Evolutionary conservation across 768 basidiomycete genomes (phyloP), one percentile per base, ranked within the genome.

Genomic region (Tephrocybe rancida): DNA sequence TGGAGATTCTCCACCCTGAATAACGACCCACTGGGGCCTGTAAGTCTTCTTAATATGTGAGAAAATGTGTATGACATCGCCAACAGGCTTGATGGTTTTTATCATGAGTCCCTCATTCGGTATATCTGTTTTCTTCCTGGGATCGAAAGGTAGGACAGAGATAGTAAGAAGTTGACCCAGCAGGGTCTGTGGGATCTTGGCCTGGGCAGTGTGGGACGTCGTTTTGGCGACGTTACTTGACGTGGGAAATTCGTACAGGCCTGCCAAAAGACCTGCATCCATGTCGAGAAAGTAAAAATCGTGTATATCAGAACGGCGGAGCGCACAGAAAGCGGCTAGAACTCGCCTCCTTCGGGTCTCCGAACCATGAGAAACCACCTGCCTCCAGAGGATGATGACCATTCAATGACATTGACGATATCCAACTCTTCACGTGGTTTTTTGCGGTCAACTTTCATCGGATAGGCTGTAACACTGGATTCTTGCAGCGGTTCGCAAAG

Each of bases 11-110:
- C 84, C 84, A 21, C 87, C 86, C 60, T 82, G 77, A 37, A 91
- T 57, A 24, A 87, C 56, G 30, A 88, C 82, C 87, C 88, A 90
- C 58, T 86, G 84, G 16, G 83, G 77, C 52, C 85, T 80, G 65
- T 90, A 95, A 11, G 90, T 94, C 74, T 95, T 93, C 61, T 76
- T 84, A 64, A 95, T 90, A 66, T 98, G 95, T 8, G 91, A 93
- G 70, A 97, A 97, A 43, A 92, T 73, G 63, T 96, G 94, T 3
- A 86, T 52, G 32, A 95, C 83, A 54, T 87, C 80, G 10, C 87
- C 86, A 19, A 75, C 83, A 18, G 79, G 72, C 52, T 72, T 70
- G 48, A 86, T 73, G 53, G 75, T 70, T 34, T 70, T 60, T 19
- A 89, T 75, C 16, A 66, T 70, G 24, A 68, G 44, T 9, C 56